phyloP scores from a whole-genome alignment of 495 filamentous ascomycete species.

The Xylaria sp. region DNA sequence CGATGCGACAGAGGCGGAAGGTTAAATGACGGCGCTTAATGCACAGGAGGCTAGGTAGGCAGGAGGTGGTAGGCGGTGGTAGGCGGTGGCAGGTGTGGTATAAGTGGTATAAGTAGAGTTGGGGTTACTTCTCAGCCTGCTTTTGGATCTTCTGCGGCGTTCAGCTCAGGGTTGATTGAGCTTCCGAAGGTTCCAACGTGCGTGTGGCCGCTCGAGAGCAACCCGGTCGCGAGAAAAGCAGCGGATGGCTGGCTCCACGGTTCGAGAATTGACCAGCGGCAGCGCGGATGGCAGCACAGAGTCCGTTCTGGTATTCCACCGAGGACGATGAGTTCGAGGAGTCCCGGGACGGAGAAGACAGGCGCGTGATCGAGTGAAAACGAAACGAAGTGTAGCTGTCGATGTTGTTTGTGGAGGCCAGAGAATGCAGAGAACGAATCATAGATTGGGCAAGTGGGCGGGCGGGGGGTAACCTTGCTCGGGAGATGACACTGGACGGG shows the following conservation, averaged over 20 bases:
- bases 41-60: slow-evolving; percentile 6
- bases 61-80: background rate
- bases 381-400: background rate
- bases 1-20: slow-evolving; percentile 29
- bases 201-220: background rate
- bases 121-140: slow-evolving; percentile 25
- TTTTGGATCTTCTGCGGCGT: background rate
- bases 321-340: background rate
- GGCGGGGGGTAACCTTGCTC: background rate
- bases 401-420: slow-evolving; percentile 22
- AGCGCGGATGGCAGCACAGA: background rate
- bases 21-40: slow-evolving; percentile 30
- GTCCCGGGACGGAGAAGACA: background rate
- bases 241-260: background rate
- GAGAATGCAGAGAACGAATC: slow-evolving; percentile 19
- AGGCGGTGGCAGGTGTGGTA: no score
- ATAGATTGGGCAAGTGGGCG: background rate
- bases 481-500: slow-evolving; percentile 4
- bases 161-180: slow-evolving; percentile 18
- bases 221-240: background rate
- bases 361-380: slow-evolving; percentile 24
- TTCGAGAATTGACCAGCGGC: background rate
- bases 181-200: background rate
- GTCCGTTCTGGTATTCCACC: background rate
- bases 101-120: slow-evolving; percentile 16